phyloP scores from a whole-genome alignment of 2,329 filamentous ascomycete species.

The Stachybotrys chartarum region DNA sequence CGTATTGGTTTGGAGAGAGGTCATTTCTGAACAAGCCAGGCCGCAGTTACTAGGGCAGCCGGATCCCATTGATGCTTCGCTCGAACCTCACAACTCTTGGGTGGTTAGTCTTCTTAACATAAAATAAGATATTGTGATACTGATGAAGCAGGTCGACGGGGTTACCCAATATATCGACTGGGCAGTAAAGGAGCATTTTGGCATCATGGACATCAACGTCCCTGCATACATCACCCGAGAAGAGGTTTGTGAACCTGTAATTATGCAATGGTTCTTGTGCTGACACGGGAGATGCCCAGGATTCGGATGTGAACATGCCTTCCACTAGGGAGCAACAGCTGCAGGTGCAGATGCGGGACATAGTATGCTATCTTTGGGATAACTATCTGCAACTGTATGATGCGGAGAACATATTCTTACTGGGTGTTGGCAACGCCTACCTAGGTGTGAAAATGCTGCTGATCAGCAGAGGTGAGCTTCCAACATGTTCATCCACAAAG shows the following conservation, averaged over 20 bases:
- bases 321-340: conserved; percentile 37
- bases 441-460: conserved; percentile 76
- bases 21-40: conserved; percentile 22
- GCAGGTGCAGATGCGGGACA: conserved; percentile 58
- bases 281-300: conserved; percentile 21
- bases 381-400: conserved; percentile 84
- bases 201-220: conserved; percentile 86
- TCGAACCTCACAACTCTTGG: conserved; percentile 82
- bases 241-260: conserved; percentile 37
- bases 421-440: conserved; percentile 88
- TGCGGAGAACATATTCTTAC: conserved; percentile 68
- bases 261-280: background rate
- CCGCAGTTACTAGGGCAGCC: conserved; percentile 63
- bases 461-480: conserved; percentile 58
- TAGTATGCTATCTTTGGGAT: conserved; percentile 88
- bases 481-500: background rate
- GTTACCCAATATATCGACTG: conserved; percentile 77
- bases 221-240: conserved; percentile 66
- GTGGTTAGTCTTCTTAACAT: conserved; percentile 52
- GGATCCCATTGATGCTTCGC: conserved; percentile 60
- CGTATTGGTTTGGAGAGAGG: background rate
- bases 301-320: conserved; percentile 40
- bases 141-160: conserved; percentile 61
- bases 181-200: conserved; percentile 70
- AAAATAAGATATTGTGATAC: background rate